Conservation (phyloP, 176 grass and related monocot genomes). For the maize (Zea mays) region Zm-B73-REFERENCE-NAM-5.0 NC_050097.1:235333501-235334000, state of each 20-base stretch:
- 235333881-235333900: neutral
- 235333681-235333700: slow-evolving; percentile 1
- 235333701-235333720: neutral
- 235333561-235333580: neutral
- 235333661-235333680: neutral
- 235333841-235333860: neutral
- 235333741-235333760: neutral
- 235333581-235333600: neutral
- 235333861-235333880: neutral
- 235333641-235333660: slow-evolving; percentile 16
- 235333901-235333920: too few species aligned
- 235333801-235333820: neutral
- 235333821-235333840: neutral
- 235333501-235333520: neutral
- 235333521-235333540: rapidly evolving
- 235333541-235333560: slow-evolving; percentile 3
- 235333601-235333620: neutral
- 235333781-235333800: neutral
- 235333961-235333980: too few species aligned
- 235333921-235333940: neutral
- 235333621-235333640: neutral
- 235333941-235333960: too few species aligned
- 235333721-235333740: neutral
- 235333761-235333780: neutral
- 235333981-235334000: too few species aligned